Conservation (phyloP, 2,329 filamentous ascomycete species). For the Paecilomyces sp. region DNA sequence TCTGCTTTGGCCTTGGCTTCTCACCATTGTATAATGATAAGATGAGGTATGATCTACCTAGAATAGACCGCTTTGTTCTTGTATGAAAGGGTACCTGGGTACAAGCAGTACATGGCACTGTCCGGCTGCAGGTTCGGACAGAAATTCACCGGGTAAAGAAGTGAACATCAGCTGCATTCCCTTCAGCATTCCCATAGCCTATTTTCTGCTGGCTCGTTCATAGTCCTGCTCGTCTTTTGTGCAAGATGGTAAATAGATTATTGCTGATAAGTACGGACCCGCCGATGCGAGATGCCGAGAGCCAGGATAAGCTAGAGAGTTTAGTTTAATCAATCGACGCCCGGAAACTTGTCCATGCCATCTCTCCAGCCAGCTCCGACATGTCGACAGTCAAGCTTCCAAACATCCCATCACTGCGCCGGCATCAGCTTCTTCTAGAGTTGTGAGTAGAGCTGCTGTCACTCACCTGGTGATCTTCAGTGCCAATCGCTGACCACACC, state of each 20-base stretch:
- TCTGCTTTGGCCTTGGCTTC: neutral
- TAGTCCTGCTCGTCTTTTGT: neutral
- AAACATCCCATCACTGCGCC: slow-evolving; percentile 50
- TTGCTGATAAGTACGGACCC: neutral
- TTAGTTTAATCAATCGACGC: neutral
- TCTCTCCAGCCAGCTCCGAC: neutral
- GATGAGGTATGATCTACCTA: neutral
- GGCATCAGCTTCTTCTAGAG: slow-evolving; percentile 71
- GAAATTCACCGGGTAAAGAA: neutral
- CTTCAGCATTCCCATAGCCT: neutral
- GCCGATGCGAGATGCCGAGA: neutral
- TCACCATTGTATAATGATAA: neutral
- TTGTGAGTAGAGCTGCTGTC: slow-evolving; percentile 54
- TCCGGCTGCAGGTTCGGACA: neutral
- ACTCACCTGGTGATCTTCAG: neutral
- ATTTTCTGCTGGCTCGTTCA: neutral
- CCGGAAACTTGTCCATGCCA: neutral
- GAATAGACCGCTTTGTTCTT: neutral
- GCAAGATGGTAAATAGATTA: neutral
- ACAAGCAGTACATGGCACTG: neutral
- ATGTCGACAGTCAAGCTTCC: slow-evolving; percentile 32
- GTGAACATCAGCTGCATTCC: neutral
- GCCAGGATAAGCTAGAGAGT: neutral
- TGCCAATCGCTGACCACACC: slow-evolving; percentile 8
- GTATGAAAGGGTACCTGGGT: neutral